Percentiles rank a stretch among this genome's conserved stretches.
These are phyloP conservation scores for Gynochthodes officinalis DNA, from an alignment of 257 asterid species.

Conservation along the genomic window DNA sequence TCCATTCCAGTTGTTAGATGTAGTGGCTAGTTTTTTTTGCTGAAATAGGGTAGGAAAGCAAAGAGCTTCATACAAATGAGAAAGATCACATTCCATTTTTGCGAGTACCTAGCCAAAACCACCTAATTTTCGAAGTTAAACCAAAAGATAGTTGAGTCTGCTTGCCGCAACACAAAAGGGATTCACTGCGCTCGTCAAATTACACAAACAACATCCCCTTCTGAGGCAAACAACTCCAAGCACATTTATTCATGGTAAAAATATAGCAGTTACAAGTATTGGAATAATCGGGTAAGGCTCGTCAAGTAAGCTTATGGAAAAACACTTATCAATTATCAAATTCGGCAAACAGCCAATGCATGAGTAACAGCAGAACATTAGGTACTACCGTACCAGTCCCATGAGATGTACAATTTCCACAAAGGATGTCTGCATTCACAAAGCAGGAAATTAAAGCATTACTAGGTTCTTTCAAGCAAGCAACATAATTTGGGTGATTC, in stretches of 20 bases:
- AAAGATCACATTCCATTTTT: too few relatives aligned
- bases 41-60: too few relatives aligned
- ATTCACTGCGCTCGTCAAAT: neutral
- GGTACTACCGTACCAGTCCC: neutral
- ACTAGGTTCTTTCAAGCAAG: slow-evolving; percentile 1
- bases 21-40: too few relatives aligned
- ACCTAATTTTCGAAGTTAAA: neutral
- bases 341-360: neutral
- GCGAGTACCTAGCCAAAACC: too few relatives aligned
- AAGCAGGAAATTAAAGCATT: neutral
- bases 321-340: slow-evolving; percentile 5
- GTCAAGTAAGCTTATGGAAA: neutral
- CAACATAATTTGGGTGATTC: neutral
- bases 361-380: neutral
- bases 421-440: neutral
- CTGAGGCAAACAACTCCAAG: neutral
- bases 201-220: neutral
- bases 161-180: neutral
- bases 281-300: neutral
- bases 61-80: too few relatives aligned
- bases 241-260: neutral
- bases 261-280: neutral
- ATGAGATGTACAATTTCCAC: slow-evolving; percentile 21
- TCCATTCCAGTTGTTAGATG: too few relatives aligned
- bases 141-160: too few relatives aligned